Evolutionary conservation across 2,329 filamentous ascomycete species (phyloP), one percentile per base, ranked within the genome.

Genomic region (Scedosporium aurantiacum): DNA sequence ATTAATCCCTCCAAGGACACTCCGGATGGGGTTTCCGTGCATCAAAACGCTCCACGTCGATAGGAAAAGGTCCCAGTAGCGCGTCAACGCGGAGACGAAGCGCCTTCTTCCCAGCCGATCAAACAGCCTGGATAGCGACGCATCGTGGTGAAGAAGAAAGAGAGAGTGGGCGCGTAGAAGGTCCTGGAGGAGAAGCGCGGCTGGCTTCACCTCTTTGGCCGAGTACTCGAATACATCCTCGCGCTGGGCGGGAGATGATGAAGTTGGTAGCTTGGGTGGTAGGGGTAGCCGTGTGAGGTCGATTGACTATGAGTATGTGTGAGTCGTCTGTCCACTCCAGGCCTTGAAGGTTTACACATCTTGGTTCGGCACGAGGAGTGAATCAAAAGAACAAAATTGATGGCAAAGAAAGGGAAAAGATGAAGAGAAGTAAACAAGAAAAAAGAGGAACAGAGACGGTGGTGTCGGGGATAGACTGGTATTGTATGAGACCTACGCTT

Each of bases 1-100:
- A 72, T 96, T 96, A 69, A 96, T 85, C 5, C 90, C 91, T 10
- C 87, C 85, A 68, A 91, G 91, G 4, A 96, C 79, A 64, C 87
- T 87, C 1, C 88, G 83, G 1, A 87, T 86, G 0, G 94, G 94
- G 67, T 96, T 97, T 7, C 91, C 93, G 69, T 93, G 90, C 50
- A 99, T 79, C 66, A 96, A 82, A 12, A 97, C 88, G 66, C 93
- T 91, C 94, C 94, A 99, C 0, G 85, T 86, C 0, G 82, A 81
- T 18, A 86, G 69, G 63, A 81, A 86, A 10, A 81, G 68, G 65
- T 87, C 84, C 93, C 94, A 99, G 72, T 91, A 97, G 45, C 87
- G 84, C 59, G 88, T 82, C 28, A 99, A 76, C 45, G 89, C 78
- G 32, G 78, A 80, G 61, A 88, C 85, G 66, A 97, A 95, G 63